Conservation (phyloP, 2,329 filamentous ascomycete species). For the Orbilia oligospora region DNA sequence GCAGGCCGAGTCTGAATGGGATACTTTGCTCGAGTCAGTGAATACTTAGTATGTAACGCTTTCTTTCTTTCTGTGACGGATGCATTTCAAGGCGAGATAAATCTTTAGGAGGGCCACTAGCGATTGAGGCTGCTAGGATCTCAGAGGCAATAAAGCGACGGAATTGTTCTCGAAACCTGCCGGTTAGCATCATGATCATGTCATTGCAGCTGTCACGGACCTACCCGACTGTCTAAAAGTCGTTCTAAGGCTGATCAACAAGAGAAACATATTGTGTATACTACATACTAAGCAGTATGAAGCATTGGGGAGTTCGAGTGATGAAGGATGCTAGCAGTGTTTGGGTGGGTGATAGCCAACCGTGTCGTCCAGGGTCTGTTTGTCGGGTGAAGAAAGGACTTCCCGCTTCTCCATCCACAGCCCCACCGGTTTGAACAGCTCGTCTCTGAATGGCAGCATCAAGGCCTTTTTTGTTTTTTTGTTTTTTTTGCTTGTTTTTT, state of each 20-base stretch:
- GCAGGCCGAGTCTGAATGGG: not conserved
- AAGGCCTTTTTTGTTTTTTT: no score
- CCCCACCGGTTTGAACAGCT: constrained; percentile 42
- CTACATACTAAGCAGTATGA: no score
- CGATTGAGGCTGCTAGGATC: constrained; percentile 19
- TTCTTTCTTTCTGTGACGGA: not conserved
- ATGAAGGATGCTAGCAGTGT: not conserved
- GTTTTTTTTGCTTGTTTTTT: no score
- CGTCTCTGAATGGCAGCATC: constrained; percentile 29
- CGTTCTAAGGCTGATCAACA: constrained; percentile 15
- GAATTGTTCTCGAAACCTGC: constrained; percentile 38
- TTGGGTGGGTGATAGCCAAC: constrained; percentile 31
- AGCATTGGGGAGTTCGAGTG: constrained; percentile 11
- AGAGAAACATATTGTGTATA: constrained; percentile 15
- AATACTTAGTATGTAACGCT: not conserved
- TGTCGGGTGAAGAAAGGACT: constrained; percentile 15
- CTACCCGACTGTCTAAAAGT: constrained; percentile 13
- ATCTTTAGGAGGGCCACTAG: constrained; percentile 34
- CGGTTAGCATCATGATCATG: constrained; percentile 36
- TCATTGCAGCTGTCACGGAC: constrained; percentile 26
- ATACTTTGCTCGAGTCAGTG: constrained; percentile 27
- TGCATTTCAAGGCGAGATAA: constrained; percentile 2
- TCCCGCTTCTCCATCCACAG: constrained; percentile 42
- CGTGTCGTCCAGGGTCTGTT: constrained; percentile 31
- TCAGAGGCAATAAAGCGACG: constrained; percentile 14